Conservation (phyloP, 2,329 filamentous ascomycete genomes). For the Aspergillus sp. region DNA sequence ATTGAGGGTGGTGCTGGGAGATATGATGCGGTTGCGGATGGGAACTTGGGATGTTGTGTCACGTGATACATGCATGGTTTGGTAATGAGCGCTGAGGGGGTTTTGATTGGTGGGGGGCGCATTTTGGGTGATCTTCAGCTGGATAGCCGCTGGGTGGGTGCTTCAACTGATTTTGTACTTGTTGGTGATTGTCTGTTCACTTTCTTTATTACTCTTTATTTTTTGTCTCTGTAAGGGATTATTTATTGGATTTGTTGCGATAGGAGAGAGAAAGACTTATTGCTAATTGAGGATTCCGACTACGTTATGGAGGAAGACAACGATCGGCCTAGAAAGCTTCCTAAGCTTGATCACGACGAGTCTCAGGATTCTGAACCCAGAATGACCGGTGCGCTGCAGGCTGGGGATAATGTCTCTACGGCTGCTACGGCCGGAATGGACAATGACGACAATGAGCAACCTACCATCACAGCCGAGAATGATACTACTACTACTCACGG, state of each 20-base stretch:
- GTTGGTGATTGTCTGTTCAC: too few relatives aligned
- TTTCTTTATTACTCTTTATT: too few relatives aligned
- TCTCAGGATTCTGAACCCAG: constrained; percentile 26
- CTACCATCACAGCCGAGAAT: not conserved
- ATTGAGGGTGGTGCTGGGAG: not conserved
- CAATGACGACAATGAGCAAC: constrained; percentile 9
- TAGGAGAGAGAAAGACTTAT: not conserved
- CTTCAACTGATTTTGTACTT: too few relatives aligned
- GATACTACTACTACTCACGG: constrained; percentile 5
- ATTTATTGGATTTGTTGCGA: not conserved
- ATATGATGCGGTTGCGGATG: constrained; percentile 26
- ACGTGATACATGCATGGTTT: constrained; percentile 28
- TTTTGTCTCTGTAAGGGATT: not conserved
- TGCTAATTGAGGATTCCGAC: not conserved
- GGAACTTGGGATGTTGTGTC: constrained; percentile 31
- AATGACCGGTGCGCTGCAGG: constrained; percentile 33
- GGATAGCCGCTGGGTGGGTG: too few relatives aligned
- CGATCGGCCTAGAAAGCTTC: constrained; percentile 57
- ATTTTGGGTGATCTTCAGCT: not conserved
- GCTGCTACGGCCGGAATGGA: not conserved
- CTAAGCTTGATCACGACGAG: constrained; percentile 52
- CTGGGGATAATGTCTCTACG: not conserved
- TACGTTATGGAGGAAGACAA: constrained; percentile 53
- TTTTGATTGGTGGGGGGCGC: constrained; percentile 31
- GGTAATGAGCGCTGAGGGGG: constrained; percentile 33